Percentiles rank a stretch among this genome's conserved stretches.
Evolutionary conservation across 108 stramenopile species (phyloP).

Genomic region (Licmophora abbreviata): DNA sequence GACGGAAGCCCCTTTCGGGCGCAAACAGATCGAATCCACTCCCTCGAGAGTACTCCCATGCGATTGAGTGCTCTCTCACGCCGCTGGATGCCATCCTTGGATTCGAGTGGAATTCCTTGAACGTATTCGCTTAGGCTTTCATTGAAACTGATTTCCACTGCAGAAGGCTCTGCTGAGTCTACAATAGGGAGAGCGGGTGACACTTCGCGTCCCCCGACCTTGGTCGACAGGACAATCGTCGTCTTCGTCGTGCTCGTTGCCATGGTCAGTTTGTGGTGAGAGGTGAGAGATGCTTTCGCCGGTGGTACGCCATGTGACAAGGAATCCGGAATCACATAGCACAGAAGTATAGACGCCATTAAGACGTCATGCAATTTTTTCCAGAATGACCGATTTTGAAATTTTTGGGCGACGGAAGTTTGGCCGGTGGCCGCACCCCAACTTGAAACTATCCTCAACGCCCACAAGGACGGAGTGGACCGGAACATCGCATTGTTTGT

Average conservation of each 20-base stretch:
- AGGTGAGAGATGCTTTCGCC: no score
- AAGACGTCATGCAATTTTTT: no score
- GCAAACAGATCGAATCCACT: conserved; percentile 68
- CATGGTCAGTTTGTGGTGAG: no score
- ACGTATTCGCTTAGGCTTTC: conserved; percentile 29
- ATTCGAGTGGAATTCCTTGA: conserved; percentile 68
- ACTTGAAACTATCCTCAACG: no score
- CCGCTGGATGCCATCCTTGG: conserved; percentile 55
- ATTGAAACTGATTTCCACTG: conserved; percentile 51
- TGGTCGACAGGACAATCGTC: conserved; percentile 25
- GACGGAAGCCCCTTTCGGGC: conserved; percentile 33
- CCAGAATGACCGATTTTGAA: no score
- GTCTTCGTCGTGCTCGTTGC: neutral
- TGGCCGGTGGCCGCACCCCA: no score
- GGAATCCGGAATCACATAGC: no score
- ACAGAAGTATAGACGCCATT: no score
- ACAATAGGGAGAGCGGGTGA: conserved; percentile 73
- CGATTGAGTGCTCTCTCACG: conserved; percentile 75
- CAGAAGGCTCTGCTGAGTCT: conserved; percentile 43
- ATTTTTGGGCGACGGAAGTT: no score
- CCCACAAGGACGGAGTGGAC: no score
- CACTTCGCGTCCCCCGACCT: conserved; percentile 67
- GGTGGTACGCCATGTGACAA: no score
- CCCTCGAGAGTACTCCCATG: conserved; percentile 54
- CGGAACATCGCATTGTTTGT: no score